Conservation (phyloP, 805 yeast species). For the Saturnispora ahearnii region DNA sequence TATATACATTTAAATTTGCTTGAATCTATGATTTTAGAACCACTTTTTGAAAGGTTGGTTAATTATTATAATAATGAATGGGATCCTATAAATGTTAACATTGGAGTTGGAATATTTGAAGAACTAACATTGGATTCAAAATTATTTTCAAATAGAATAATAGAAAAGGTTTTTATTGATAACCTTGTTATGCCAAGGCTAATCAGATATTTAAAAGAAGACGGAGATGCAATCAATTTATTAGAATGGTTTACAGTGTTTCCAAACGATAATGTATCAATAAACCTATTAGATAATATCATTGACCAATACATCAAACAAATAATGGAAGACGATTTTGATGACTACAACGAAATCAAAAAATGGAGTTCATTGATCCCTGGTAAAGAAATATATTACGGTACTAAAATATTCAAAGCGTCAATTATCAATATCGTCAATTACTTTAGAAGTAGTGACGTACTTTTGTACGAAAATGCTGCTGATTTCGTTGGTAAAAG, state of each 20-base stretch:
- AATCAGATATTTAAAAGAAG: neutral
- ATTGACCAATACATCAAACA: neutral
- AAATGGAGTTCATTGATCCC: slow-evolving; percentile 2
- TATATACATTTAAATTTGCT: slow-evolving; percentile 1
- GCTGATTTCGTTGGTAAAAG: neutral
- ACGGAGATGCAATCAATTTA: neutral
- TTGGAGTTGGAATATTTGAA: slow-evolving; percentile 27
- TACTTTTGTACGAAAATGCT: neutral
- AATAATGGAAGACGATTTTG: neutral
- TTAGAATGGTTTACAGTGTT: slow-evolving; percentile 6
- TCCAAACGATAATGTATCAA: neutral
- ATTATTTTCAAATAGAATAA: neutral
- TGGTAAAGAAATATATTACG: slow-evolving; percentile 14
- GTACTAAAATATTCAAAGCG: neutral
- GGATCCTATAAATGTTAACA: slow-evolving; percentile 1
- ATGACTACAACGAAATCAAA: neutral
- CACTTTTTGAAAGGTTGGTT: slow-evolving; percentile 4
- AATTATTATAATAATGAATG: slow-evolving; percentile 4
- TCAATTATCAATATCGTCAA: neutral
- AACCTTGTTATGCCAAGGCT: neutral
- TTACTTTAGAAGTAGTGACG: neutral
- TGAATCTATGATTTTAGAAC: slow-evolving; percentile 6
- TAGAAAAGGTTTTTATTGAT: slow-evolving; percentile 1
- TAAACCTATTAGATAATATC: neutral
- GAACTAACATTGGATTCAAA: slow-evolving; percentile 18